phyloP scores from a whole-genome alignment of 164 flowering plant species.

The Macadamia integrifolia region DNA sequence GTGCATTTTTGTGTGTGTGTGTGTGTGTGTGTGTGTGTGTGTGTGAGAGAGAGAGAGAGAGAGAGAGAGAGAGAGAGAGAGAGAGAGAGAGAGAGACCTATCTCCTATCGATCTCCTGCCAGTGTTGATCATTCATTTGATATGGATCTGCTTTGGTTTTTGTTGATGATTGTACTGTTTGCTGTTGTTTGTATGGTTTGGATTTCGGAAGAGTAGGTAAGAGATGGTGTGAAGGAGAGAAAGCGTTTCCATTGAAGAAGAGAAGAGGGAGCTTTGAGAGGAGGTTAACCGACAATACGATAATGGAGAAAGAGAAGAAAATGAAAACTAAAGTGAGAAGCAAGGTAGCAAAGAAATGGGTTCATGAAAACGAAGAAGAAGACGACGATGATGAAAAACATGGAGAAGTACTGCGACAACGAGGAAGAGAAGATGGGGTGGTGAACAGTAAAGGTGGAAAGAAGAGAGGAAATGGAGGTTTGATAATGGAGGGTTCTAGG shows the following conservation, averaged over 20 bases:
- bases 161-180: too few relatives aligned
- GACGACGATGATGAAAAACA: neutral
- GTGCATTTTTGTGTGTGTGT: too few relatives aligned
- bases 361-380: conserved; percentile 4
- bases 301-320: conserved; percentile 7
- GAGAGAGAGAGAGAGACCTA: too few relatives aligned
- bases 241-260: conserved; percentile 47
- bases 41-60: neutral
- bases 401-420: too few relatives aligned
- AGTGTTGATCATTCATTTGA: neutral
- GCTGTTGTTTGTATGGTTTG: too few relatives aligned
- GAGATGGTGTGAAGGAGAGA: conserved; percentile 40
- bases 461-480: neutral
- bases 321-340: conserved; percentile 19
- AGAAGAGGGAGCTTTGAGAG: conserved; percentile 33
- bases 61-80: neutral
- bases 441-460: neutral
- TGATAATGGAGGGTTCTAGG: conserved; percentile 30
- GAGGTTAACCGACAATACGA: conserved; percentile 5
- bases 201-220: conserved; percentile 4
- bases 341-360: conserved; percentile 26
- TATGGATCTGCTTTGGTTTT: neutral
- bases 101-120: too few relatives aligned
- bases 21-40: neutral
- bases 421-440: neutral